These are phyloP conservation scores for Triticum timopheevii DNA, from an alignment of 176 grass and related monocot species.

Conservation along the genomic window DNA sequence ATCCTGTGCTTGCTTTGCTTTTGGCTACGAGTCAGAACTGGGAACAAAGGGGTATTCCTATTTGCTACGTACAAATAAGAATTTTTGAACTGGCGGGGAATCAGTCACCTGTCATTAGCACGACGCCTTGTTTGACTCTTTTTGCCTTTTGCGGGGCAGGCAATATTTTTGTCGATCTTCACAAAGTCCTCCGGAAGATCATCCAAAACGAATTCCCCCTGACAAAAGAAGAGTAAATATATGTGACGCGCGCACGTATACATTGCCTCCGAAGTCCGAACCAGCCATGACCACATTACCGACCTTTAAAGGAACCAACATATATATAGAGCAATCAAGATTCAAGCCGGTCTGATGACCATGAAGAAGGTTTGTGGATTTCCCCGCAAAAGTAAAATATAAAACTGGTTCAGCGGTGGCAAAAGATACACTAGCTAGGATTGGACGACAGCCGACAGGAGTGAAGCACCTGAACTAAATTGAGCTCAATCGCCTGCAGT, in stretches of 20 bases:
- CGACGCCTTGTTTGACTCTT: neutral
- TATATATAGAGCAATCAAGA: neutral
- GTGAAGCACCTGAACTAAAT: neutral
- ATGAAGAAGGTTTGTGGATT: neutral
- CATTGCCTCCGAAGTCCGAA: neutral
- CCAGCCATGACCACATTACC: neutral
- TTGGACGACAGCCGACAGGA: neutral
- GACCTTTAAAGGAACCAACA: neutral
- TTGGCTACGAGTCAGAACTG: neutral
- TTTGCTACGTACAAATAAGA: neutral
- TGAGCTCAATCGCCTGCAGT: neutral
- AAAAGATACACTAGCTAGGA: neutral
- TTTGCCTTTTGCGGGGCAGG: neutral
- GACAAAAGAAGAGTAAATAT: neutral
- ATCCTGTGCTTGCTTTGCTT: too few relatives aligned
- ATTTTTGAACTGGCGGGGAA: neutral
- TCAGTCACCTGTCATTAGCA: neutral
- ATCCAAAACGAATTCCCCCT: neutral
- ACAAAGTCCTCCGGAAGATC: neutral
- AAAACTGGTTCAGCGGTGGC: neutral
- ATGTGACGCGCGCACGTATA: neutral
- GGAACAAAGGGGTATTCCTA: neutral
- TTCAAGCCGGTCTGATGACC: neutral
- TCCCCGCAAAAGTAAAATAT: neutral
- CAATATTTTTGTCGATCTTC: neutral